These are phyloP conservation scores for Macrophomina phaseolina DNA, from an alignment of 2,329 filamentous ascomycete genomes.

Conservation along the genomic window DNA sequence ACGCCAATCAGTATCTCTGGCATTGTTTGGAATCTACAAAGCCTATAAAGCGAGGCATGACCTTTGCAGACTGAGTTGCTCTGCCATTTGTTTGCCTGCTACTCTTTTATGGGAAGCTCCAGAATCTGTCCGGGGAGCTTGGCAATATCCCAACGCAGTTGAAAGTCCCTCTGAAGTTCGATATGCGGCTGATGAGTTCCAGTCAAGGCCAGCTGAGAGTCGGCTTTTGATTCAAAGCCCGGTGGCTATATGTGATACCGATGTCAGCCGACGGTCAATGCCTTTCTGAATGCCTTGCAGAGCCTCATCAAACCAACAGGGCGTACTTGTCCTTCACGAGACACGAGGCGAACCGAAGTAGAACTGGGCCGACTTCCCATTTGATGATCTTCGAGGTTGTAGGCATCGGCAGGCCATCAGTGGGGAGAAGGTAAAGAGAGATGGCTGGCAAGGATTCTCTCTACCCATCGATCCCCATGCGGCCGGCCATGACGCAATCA, in stretches of 20 bases:
- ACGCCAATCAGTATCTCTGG: no score
- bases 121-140: no score
- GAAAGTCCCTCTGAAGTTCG: background rate
- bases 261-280: background rate
- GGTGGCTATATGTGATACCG: background rate
- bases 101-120: no score
- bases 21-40: no score
- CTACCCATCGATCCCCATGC: slow-evolving; percentile 1
- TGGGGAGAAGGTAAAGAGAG: background rate
- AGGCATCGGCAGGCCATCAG: background rate
- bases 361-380: background rate
- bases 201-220: background rate
- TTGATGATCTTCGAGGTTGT: background rate
- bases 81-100: no score
- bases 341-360: no score
- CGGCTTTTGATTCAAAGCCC: background rate
- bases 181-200: background rate
- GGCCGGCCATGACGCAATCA: slow-evolving; percentile 4
- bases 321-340: no score
- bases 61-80: no score
- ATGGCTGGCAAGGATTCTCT: background rate
- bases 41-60: no score
- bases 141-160: no score
- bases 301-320: background rate
- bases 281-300: background rate